phyloP scores from a whole-genome alignment of 2,329 filamentous ascomycete genomes.

The Stromatinia cepivora region DNA sequence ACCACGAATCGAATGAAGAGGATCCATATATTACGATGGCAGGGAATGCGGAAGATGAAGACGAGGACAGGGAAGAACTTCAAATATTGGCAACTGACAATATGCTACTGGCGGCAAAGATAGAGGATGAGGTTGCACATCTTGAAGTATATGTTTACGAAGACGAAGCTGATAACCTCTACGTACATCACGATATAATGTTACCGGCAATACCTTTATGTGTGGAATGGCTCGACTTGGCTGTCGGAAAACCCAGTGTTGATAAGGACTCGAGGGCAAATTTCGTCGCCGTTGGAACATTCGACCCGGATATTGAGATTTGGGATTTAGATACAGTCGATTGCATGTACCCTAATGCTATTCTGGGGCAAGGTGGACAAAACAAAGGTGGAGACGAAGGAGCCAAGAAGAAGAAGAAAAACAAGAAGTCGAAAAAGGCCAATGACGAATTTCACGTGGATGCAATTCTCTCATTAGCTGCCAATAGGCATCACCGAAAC shows the following conservation, averaged over 20 bases:
- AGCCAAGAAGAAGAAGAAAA: conserved; percentile 73
- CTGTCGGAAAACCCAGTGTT: conserved; percentile 69
- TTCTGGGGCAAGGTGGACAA: conserved; percentile 71
- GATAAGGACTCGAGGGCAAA: conserved; percentile 73
- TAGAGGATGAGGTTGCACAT: conserved; percentile 96
- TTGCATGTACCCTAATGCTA: conserved; percentile 97
- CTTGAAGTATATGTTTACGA: conserved; percentile 98
- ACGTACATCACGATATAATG: conserved; percentile 99
- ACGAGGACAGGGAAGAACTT: conserved; percentile 89
- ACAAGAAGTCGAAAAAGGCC: conserved; percentile 83
- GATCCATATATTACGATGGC: conserved; percentile 95
- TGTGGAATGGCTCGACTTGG: conserved; percentile 91
- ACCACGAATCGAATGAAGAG: conserved; percentile 90
- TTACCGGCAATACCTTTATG: conserved; percentile 93
- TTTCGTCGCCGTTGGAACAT: conserved; percentile 92
- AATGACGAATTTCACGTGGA: conserved; percentile 95
- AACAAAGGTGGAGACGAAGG: conserved; percentile 51
- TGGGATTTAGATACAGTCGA: conserved; percentile 97
- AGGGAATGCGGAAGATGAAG: conserved; percentile 56
- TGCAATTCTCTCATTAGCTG: conserved; percentile 84
- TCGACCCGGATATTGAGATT: conserved; percentile 97
- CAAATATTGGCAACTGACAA: conserved; percentile 94
- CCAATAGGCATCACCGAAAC: conserved; percentile 91
- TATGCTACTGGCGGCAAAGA: conserved; percentile 84
- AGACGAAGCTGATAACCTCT: conserved; percentile 91